Base-by-base conservation (phyloP, 2,329 filamentous ascomycete genomes). In the Ramichloridium luteum region DNA sequence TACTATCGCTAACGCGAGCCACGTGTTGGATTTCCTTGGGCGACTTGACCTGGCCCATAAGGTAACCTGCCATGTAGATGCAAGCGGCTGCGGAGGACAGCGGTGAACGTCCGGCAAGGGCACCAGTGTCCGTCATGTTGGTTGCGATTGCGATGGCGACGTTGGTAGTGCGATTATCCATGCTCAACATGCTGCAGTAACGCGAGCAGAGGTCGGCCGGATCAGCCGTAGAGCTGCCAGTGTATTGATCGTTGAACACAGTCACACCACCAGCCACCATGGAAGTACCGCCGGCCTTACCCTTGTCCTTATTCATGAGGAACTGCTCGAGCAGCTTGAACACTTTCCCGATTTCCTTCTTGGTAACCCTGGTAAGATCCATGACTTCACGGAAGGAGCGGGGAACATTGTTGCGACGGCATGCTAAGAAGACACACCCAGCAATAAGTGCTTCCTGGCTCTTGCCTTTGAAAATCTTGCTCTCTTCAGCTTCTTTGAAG, bases 341-440 rank as follows among this genome's bases (percentile, higher is more conserved):
- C 14, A 88, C 88, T 36, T 86, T 70, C 13, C 90, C 90, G 41
- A 98, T 93, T 54, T 98, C 92, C 63, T 96, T 96, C 66, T 96
- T 94, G 38, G 80, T 78, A 16, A 98, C 88, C 46, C 82, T 83
- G 6, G 90, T 98, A 55, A 96, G 68, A 39, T 84, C 79, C 61
- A 82, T 92, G 49, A 98, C 90, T 57, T 98, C 92, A 29, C 81
- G 76, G 62, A 98, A 98, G 3, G 85, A 93, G 44, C 90, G 80
- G 4, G 82, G 79, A 16, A 86, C 79, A 39, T 77, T 74, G 52
- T 83, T 80, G 58, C 94, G 84, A 27, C 90, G 84, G 56, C 88
- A 96, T 25, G 90, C 85, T 48, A 98, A 88, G 65, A 98, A 96
- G 58, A 98, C 90, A 60, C 86, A 94, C 5, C 86, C 85, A 4